Base-by-base conservation (phyloP, 306 rosid species). In the Dryas alaskensis region DNA sequence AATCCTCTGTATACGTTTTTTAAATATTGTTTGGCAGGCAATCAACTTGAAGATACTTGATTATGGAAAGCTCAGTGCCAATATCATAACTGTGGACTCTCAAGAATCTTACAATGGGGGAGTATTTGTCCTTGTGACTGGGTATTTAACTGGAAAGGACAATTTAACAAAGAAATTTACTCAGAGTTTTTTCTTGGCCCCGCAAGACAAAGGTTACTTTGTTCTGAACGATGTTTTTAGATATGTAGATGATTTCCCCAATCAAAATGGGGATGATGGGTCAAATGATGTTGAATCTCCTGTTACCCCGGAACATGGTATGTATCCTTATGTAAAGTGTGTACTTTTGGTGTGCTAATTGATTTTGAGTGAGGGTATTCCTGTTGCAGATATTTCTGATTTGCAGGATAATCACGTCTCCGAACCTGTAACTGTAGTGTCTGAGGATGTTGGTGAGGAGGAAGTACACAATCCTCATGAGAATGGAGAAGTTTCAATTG, bases 121-220 rank as follows among this genome's bases (percentile, higher is more conserved):
- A 54, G 96, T 93, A 46, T 73, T 90, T 85, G 96, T 90, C 57
- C 86, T 90, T 73, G 97, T 93, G 55, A 93, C 97, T 74, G 98
- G 98, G 64, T 89, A 74, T 85, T 80, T 90, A 84, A 85, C 73
- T 31, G 91, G 89, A 76, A 78, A 78, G 83, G 98, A 86, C 76
- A 69, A 65, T 60, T 44, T 58, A 65, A 91, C 81, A 79, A 73
- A 76, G 70, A 90, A 87, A 61, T 93, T 93, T 77, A 77, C 93
- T 42, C 97, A 93, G 76, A 84, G 90, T 75, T 93, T 93, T 79
- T 93, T 93, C 82, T 90, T 93, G 79, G 98, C 98, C 13, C 97
- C 97, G 6, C 98, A 93, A 82, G 97, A 93, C 72, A 87, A 85
- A 74, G 98, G 98, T 50, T 93, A 87, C 83, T 93, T 80, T 82